phyloP scores from a whole-genome alignment of 1,139 yeast species.

The Insectozyma bohioensis region DNA sequence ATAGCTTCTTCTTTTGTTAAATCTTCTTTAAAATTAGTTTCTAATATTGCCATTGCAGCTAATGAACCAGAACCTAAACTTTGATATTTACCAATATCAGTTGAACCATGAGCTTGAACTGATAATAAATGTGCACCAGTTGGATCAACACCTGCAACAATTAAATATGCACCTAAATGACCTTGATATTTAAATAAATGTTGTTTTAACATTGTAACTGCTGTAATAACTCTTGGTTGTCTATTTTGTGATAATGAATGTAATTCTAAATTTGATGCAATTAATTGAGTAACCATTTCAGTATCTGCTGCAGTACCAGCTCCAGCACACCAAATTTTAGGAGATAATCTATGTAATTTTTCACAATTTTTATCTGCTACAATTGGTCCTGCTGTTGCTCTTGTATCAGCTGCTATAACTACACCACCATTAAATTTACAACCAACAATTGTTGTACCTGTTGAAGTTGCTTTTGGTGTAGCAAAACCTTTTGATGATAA shows the following conservation, averaged over 20 bases:
- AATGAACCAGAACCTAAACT: slow-evolving; percentile 96
- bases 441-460: slow-evolving; percentile 98
- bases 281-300: slow-evolving; percentile 92
- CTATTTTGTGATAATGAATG: slow-evolving; percentile 83
- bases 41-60: slow-evolving; percentile 98
- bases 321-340: slow-evolving; percentile 98
- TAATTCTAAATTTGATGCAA: slow-evolving; percentile 85
- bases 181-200: slow-evolving; percentile 97
- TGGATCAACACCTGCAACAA: slow-evolving; percentile 96
- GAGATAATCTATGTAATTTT: slow-evolving; percentile 87
- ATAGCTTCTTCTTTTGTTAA: slow-evolving; percentile 86
- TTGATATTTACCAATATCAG: slow-evolving; percentile 91
- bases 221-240: slow-evolving; percentile 90
- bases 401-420: slow-evolving; percentile 96
- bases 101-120: slow-evolving; percentile 96
- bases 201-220: slow-evolving; percentile 89
- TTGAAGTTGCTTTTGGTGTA: slow-evolving; percentile 86
- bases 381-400: slow-evolving; percentile 94
- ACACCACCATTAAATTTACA: slow-evolving; percentile 91
- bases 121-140: slow-evolving; percentile 92
- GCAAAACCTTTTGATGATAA: slow-evolving; percentile 72
- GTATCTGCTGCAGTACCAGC: slow-evolving; percentile 99
- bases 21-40: slow-evolving; percentile 78
- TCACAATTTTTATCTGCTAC: slow-evolving; percentile 99
- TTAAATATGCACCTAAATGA: slow-evolving; percentile 92